Conservation (phyloP, 2,329 filamentous ascomycete species). For the Sporothrix brunneoviolacea region DNA sequence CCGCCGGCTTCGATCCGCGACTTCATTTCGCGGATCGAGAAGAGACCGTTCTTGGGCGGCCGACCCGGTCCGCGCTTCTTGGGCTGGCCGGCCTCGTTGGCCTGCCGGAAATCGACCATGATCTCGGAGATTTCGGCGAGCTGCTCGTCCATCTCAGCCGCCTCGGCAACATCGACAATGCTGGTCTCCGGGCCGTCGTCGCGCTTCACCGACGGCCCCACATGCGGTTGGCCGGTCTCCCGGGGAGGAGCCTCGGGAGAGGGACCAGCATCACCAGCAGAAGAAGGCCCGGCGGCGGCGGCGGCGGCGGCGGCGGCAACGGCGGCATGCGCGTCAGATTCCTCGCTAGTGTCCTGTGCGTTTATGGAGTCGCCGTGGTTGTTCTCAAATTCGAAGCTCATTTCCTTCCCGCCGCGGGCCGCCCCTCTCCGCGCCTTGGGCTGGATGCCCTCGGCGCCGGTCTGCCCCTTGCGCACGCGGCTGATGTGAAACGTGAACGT, state of each 20-base stretch:
- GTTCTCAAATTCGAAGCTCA: constrained; percentile 68
- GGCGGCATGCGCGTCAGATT: constrained; percentile 22
- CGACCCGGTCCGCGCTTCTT: constrained; percentile 72
- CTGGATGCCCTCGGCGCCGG: constrained; percentile 48
- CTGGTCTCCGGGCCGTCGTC: constrained; percentile 19
- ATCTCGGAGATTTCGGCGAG: constrained; percentile 5
- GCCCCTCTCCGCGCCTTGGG: neutral
- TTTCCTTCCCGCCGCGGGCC: constrained; percentile 51
- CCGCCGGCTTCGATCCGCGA: constrained; percentile 35
- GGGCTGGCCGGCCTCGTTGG: constrained; percentile 31
- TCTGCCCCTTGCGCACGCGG: constrained; percentile 49
- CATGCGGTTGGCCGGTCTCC: no score
- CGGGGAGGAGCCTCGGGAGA: no score
- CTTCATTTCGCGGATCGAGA: constrained; percentile 70
- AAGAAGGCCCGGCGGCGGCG: constrained; percentile 20
- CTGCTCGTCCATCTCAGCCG: constrained; percentile 7
- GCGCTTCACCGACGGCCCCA: constrained; percentile 15
- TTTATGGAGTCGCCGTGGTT: constrained; percentile 41
- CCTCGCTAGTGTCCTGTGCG: constrained; percentile 50
- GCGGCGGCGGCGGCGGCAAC: neutral
- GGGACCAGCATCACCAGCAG: no score
- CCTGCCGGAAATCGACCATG: constrained; percentile 6
- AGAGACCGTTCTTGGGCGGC: constrained; percentile 74
- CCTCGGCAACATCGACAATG: neutral
- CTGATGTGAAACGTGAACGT: constrained; percentile 64